Conservation (phyloP, 495 filamentous ascomycete species). For the Xylaria bambusicola region DNA sequence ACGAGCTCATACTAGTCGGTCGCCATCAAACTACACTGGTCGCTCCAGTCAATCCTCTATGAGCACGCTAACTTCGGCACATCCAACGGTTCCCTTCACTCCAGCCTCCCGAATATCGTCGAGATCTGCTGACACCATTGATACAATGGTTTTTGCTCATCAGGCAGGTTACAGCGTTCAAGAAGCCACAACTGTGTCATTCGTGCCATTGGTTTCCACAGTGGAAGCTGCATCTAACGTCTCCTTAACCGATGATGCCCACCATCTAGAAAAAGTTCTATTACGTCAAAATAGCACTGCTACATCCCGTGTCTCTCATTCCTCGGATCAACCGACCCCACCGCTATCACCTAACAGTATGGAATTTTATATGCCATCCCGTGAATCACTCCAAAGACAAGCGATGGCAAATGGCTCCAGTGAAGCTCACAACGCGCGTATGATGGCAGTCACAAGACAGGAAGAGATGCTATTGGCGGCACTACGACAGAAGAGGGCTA, state of each 20-base stretch:
- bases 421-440: slow-evolving; percentile 53
- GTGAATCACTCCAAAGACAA: slow-evolving; percentile 26
- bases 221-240: slow-evolving; percentile 22
- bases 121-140: slow-evolving; percentile 23
- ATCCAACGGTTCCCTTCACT: slow-evolving; percentile 16
- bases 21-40: slow-evolving; percentile 23
- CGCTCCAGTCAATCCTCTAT: slow-evolving; percentile 28
- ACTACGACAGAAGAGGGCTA: slow-evolving; percentile 74
- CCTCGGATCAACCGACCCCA: slow-evolving; percentile 46
- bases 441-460: slow-evolving; percentile 85
- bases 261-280: slow-evolving; percentile 17
- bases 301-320: slow-evolving; percentile 28
- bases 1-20: slow-evolving; percentile 20
- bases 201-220: slow-evolving; percentile 25
- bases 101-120: slow-evolving; percentile 25
- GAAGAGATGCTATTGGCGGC: slow-evolving; percentile 82
- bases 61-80: slow-evolving; percentile 27
- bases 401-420: slow-evolving; percentile 19
- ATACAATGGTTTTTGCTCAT: slow-evolving; percentile 21
- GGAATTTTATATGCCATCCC: slow-evolving; percentile 44
- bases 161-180: slow-evolving; percentile 24
- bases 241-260: slow-evolving; percentile 16
- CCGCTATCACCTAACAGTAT: slow-evolving; percentile 50
- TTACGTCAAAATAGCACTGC: slow-evolving; percentile 23
- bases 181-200: slow-evolving; percentile 27